Base-by-base conservation (phyloP, 805 yeast species). In the Suhomyces vadensis region DNA sequence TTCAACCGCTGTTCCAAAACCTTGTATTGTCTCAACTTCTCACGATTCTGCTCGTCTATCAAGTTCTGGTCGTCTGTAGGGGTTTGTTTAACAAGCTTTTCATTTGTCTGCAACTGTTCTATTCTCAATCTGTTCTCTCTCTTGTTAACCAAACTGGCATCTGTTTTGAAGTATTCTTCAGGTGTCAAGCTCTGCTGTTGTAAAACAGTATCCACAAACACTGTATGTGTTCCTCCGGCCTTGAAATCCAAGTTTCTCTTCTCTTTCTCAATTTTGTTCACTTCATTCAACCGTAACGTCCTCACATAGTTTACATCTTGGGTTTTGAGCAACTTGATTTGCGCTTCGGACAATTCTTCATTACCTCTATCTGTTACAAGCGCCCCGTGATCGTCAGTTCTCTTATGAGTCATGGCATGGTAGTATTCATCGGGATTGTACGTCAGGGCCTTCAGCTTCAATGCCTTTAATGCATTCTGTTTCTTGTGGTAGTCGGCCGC, bases 351-450 rank as follows among this genome's bases (percentile, higher is more conserved):
- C 43, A 90, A 65, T 24, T 71, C 70, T 52, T 79, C 85, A 20
- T 73, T 76, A 14, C 79, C 85, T 48, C 95, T 74, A 17, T 87
- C 87, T 1, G 82, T 69, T 8, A 85, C 62, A 39, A 85, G 57
- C 6, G 87, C 74, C 1, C 97, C 97, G 8, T 76, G 70, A 2
- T 73, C 67, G 51, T 89, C 95, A 4, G 94, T 81, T 55, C 74
- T 76, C 48, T 74, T 72, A 10, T 76, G 73, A 24, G 83, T 79
- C 99, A 94, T 94, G 16, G 89, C 94, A 78, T 89, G 96, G 65
- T 92, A 90, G 69, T 86, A 94, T 65, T 94, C 99, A 75, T 94
- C 99, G 11, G 95, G 95, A 61, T 94, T 94, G 54, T 89, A 77
- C 36, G 75, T 74, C 27, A 75, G 69, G 1, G 87, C 95, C 60